Conservation (phyloP, 208 protist species). For the Wallacemonas collosoma region DNA sequence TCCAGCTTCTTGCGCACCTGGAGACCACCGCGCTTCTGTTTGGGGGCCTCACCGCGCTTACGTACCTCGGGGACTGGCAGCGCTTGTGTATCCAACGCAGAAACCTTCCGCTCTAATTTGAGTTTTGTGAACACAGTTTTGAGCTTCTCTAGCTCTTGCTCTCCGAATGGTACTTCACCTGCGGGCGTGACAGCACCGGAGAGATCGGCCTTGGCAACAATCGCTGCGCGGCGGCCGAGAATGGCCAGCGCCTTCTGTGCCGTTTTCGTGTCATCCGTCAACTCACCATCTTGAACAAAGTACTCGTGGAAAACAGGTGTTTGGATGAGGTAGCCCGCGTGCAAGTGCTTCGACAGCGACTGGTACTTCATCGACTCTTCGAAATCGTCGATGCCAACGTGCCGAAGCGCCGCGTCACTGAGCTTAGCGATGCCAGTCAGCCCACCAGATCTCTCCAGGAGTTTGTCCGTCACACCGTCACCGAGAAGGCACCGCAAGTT, state of each 20-base stretch:
- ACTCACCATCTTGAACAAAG: conserved; percentile 56
- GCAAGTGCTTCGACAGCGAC: conserved; percentile 27
- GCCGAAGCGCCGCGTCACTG: conserved; percentile 64
- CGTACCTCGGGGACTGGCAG: conserved; percentile 74
- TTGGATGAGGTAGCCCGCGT: conserved; percentile 54
- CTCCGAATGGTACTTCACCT: conserved; percentile 46
- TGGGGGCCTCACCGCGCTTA: conserved; percentile 43
- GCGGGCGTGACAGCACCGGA: conserved; percentile 20
- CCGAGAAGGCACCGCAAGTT: conserved; percentile 73
- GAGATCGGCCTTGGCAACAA: conserved; percentile 67
- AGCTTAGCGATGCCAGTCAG: conserved; percentile 52
- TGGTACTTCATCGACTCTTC: conserved; percentile 17
- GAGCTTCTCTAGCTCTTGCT: conserved; percentile 46
- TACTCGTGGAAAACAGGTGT: conserved; percentile 63
- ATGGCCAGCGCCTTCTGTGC: conserved; percentile 67
- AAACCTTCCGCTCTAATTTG: conserved; percentile 69
- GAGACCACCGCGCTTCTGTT: conserved; percentile 64
- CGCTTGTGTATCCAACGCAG: conserved; percentile 69
- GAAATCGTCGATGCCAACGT: conserved; percentile 64
- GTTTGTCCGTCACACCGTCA: conserved; percentile 35
- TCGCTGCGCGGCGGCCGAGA: conserved; percentile 61
- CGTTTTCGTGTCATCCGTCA: conserved; percentile 44
- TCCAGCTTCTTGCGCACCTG: conserved; percentile 62
- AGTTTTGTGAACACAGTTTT: conserved; percentile 52
- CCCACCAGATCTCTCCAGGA: conserved; percentile 56